Conservation (phyloP, 2,329 filamentous ascomycete genomes). For the Hypomyces perniciosus region DNA sequence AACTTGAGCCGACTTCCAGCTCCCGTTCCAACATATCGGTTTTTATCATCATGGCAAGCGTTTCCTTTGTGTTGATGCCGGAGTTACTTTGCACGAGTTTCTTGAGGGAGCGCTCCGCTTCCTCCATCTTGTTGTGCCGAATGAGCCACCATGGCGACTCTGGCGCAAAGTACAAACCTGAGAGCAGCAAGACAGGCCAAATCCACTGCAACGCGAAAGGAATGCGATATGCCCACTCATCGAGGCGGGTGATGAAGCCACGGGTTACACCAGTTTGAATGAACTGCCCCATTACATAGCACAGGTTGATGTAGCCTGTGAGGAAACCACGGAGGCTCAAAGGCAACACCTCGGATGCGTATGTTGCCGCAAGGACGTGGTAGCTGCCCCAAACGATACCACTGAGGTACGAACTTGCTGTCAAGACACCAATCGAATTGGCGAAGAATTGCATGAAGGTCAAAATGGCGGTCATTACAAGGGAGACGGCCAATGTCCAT, state of each 20-base stretch:
- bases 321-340: slow-evolving; percentile 36
- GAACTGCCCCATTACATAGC: slow-evolving; percentile 41
- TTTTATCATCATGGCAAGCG: slow-evolving; percentile 35
- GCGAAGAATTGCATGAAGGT: slow-evolving; percentile 46
- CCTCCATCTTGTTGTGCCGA: slow-evolving; percentile 10
- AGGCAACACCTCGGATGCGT: slow-evolving; percentile 40
- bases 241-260: slow-evolving; percentile 22
- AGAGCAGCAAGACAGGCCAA: slow-evolving; percentile 38
- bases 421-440: slow-evolving; percentile 29
- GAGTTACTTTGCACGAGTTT: slow-evolving; percentile 7
- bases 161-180: slow-evolving; percentile 36
- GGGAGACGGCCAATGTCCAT: slow-evolving; percentile 33
- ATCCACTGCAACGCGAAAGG: slow-evolving; percentile 45
- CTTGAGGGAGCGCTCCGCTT: slow-evolving; percentile 3
- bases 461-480: slow-evolving; percentile 28
- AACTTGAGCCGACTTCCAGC: slow-evolving; percentile 31
- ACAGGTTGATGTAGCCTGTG: slow-evolving; percentile 41
- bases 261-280: slow-evolving; percentile 30
- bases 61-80: slow-evolving; percentile 9
- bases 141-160: slow-evolving; percentile 23
- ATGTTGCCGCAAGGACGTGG: slow-evolving; percentile 38
- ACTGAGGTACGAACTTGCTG: slow-evolving; percentile 38
- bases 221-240: slow-evolving; percentile 41
- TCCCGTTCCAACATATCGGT: slow-evolving; percentile 35
- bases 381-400: slow-evolving; percentile 42